Base-by-base conservation (phyloP, 2,329 filamentous ascomycete genomes). In the Thelonectria rubi region DNA sequence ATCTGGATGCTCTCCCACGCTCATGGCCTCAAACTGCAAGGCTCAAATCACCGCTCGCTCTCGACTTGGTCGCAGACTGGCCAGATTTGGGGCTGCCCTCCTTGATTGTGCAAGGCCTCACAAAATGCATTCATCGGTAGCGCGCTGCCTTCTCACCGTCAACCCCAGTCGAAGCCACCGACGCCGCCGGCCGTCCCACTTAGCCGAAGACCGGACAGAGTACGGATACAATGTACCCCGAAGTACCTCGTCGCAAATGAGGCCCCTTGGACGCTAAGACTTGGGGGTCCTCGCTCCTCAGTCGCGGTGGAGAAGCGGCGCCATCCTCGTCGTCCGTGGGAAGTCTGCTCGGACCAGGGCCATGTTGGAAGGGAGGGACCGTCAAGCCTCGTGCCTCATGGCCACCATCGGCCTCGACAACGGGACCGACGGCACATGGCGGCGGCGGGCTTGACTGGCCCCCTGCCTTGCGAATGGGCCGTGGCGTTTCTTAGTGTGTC, bases 341-440 rank as follows among this genome's bases (percentile, higher is more conserved):
- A 50, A 67, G 62, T 40, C 58, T 56, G 58, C 58, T 55, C 47
- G 54, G 57, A 39, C 53, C 48, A 54, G 59, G 26, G 37, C 34
- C 45, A 58, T 37, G 43, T 48, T 49, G 58, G 58, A 49, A 49
- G 58, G 37, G 55, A 54, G 34, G 47, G 47, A 58, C 55, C 56
- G 32, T 58, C 56, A 56, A 53, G 52, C 20, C 21, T 47, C 20
- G n/a, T 21, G 45, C 52, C 53, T 52, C 48, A 52, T 60, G 49
- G 55, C 42, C 49, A 58, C 26, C 49, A 48, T 62, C 50, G 49
- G 49, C 50, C 49, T 68, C 64, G 62, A 58, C 58, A 56, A 65
- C 62, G 65, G 64, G 64, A 70, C 60, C 57, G 51, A 71, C 60
- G 60, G 69, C 59, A 66, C 67, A 67, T 71, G 65, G 67, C 61